These are phyloP conservation scores for Pichia norvegensis DNA, from an alignment of 1,139 yeast species.

Conservation along the genomic window DNA sequence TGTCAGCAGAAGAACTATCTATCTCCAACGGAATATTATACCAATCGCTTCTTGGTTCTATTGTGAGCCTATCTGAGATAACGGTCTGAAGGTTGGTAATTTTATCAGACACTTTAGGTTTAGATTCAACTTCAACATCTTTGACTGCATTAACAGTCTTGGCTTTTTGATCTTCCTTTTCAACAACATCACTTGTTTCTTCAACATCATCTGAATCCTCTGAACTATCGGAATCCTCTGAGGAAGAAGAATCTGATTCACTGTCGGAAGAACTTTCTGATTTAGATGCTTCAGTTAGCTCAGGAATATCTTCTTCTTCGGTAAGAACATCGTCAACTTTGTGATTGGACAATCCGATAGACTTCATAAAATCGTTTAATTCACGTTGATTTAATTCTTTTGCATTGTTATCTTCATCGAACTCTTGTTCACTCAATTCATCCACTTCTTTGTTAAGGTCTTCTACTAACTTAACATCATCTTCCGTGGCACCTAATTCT, in stretches of 20 bases:
- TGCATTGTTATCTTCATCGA: slow-evolving; percentile 32
- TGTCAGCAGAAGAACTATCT: slow-evolving; percentile 26
- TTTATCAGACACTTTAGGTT: slow-evolving; percentile 31
- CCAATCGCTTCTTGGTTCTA: slow-evolving; percentile 74
- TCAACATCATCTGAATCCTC: slow-evolving; percentile 25
- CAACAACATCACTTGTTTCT: slow-evolving; percentile 22
- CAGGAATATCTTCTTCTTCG: slow-evolving; percentile 26
- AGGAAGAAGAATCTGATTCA: slow-evolving; percentile 21
- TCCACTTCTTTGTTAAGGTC: slow-evolving; percentile 52
- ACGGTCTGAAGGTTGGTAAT: slow-evolving; percentile 49
- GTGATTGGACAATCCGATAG: slow-evolving; percentile 51
- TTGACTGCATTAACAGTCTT: slow-evolving; percentile 19
- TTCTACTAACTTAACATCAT: slow-evolving; percentile 47
- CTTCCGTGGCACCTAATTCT: slow-evolving; percentile 63
- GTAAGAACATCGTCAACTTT: slow-evolving; percentile 29
- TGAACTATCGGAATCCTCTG: slow-evolving; percentile 29
- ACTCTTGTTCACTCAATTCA: slow-evolving; percentile 59
- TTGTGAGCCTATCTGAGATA: slow-evolving; percentile 45
- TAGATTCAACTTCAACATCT: slow-evolving; percentile 18
- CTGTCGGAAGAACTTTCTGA: slow-evolving; percentile 24
- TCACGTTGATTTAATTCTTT: slow-evolving; percentile 52
- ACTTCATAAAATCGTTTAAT: slow-evolving; percentile 56
- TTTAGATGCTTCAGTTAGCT: slow-evolving; percentile 27
- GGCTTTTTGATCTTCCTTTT: slow-evolving; percentile 19
- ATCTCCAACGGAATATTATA: slow-evolving; percentile 44